phyloP scores from a whole-genome alignment of 1,284 basidiomycete species.

The Meira nashicola region DNA sequence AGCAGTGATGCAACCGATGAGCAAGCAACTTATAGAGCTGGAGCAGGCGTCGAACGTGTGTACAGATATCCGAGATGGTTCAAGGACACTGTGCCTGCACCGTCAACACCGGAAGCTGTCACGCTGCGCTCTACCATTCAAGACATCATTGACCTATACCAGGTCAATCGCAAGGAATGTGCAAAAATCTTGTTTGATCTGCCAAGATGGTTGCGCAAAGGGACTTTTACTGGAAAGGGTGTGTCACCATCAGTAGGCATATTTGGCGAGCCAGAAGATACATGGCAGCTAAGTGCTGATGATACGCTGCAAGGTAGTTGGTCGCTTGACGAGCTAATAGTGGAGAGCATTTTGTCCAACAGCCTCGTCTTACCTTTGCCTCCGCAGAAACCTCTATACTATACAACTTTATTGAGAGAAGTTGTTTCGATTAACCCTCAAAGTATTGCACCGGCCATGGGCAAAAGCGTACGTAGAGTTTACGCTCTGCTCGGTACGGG shows the following conservation, averaged over 20 bases:
- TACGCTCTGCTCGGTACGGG: slow-evolving; percentile 57
- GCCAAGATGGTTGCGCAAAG: slow-evolving; percentile 74
- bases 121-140: slow-evolving; percentile 69
- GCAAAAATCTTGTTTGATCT: slow-evolving; percentile 80
- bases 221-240: slow-evolving; percentile 61
- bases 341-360: slow-evolving; percentile 66
- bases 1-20: slow-evolving; percentile 68
- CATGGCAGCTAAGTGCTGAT: slow-evolving; percentile 48
- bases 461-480: slow-evolving; percentile 83
- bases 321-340: slow-evolving; percentile 44
- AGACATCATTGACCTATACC: slow-evolving; percentile 87
- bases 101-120: slow-evolving; percentile 70
- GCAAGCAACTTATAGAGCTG: slow-evolving; percentile 33
- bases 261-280: slow-evolving; percentile 38
- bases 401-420: slow-evolving; percentile 82
- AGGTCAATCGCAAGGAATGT: slow-evolving; percentile 92
- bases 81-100: slow-evolving; percentile 68
- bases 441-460: slow-evolving; percentile 90
- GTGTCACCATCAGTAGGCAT: slow-evolving; percentile 31
- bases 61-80: slow-evolving; percentile 41
- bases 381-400: slow-evolving; percentile 71
- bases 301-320: slow-evolving; percentile 21
- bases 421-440: slow-evolving; percentile 84
- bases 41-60: slow-evolving; percentile 30
- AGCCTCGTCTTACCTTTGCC: slow-evolving; percentile 74